Base-by-base conservation (phyloP, 345 rosid species). In the Pugionium cornutum region DNA sequence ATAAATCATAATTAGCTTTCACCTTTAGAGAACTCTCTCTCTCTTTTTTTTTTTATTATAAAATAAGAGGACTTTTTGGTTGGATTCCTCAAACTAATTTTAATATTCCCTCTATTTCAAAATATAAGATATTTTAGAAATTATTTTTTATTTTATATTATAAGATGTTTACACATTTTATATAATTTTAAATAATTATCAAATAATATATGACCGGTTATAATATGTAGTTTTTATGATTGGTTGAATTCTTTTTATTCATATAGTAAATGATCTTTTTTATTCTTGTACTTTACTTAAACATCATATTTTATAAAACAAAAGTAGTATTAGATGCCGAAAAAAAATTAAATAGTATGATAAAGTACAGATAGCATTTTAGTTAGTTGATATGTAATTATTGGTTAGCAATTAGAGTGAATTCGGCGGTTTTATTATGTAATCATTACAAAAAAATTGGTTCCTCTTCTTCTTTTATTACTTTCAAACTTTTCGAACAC, bases 371-470 rank as follows among this genome's bases (percentile, higher is more conserved):
- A 45, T 56, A 62, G 41, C 68, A 69, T 61, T 52, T 29, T 36
- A 7, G 27, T 29, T 70, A 31, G 51, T 63, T 54, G 31, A 30
- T 46, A 40, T 48, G 58, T 39, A 48, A 55, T 71, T 39, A 56
- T 56, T 64, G 58, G 39, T 48, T 39, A 49, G 64, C 39, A 71
- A 56, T 57, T 64, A 27, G 65, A 71, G 27, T 48, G 40, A 48
- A 46, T 71, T 63, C 64, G 75, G 75, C 69, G 41, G 64, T 42
- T 55, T 48, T 35, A 40, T 32, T 31, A 71, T 63, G 75, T 41
- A 41, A 64, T 71, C 33, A 64, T 56, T 49, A 64, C 75, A 18
- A 64, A 40, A 58, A 40, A 27, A 48, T 32, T 39, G 64, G 51
- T 11, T 44, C 25, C 11, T 55, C 25, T 30, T 66, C 53, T 58